phyloP scores from a whole-genome alignment of 1,284 basidiomycete genomes.

The Kwoniella shivajii region DNA sequence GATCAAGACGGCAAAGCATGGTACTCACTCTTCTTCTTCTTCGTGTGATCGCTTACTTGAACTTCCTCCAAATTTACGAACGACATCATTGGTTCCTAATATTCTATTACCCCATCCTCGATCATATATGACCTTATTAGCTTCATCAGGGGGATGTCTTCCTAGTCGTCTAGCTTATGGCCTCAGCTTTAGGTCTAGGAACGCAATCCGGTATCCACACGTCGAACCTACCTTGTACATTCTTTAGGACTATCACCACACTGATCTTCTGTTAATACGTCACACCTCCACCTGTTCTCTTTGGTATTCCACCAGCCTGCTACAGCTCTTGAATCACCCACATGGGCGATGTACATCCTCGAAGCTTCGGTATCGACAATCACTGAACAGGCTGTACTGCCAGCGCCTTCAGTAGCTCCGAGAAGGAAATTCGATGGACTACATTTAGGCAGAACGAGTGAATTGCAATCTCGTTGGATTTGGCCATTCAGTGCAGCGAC shows the following conservation, averaged over 20 bases:
- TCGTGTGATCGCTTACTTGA: background rate
- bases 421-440: background rate
- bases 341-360: constrained; percentile 82
- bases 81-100: background rate
- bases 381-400: constrained; percentile 66
- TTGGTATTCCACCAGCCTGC: constrained; percentile 79
- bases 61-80: background rate
- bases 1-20: too few species aligned
- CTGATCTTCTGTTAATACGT: constrained; percentile 90
- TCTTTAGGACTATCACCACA: constrained; percentile 74
- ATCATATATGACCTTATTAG: background rate
- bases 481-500: background rate
- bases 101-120: constrained; percentile 2
- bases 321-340: constrained; percentile 91
- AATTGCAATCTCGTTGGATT: background rate
- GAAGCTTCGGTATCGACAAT: constrained; percentile 75
- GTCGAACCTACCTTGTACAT: constrained; percentile 48
- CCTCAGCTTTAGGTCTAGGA: background rate
- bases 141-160: background rate
- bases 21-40: background rate
- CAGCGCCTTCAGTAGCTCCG: background rate
- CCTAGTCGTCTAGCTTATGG: background rate
- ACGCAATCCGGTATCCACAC: too few species aligned
- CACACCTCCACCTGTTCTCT: constrained; percentile 78
- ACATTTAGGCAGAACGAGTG: background rate